Base-by-base conservation (phyloP, 2,329 filamentous ascomycete genomes). In the Peltaster fructicola region DNA sequence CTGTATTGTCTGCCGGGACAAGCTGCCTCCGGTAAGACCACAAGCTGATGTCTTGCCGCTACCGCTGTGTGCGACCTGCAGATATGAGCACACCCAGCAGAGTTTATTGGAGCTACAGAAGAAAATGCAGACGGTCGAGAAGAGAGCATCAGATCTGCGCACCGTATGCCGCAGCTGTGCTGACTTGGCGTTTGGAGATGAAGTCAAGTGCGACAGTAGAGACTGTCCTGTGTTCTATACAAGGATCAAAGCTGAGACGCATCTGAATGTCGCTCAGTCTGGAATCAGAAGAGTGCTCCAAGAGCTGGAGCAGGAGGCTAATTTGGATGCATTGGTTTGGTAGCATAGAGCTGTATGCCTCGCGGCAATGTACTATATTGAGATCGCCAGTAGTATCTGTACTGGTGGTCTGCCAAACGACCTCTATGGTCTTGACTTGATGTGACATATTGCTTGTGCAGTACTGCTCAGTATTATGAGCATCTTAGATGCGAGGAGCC, bases 141-240 rank as follows among this genome's bases (percentile, higher is more conserved):
- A 57, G 38, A 68, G 64, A 31, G 63, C 68, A 7, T 47, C 57
- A 21, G 67, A 81, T 31, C 52, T 92, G 6, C 57, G 74, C 18
- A 61, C 59, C 24, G 57, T 92, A 6, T 98, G 88, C 50, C 69
- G 75, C 31, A 77, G 68, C 39, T 98, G 88, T 48, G 72, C 80
- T 18, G 73, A 70, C 1, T 45, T 84, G 10, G 61, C 74, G 3
- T 74, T 71, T 35, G 56, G 68, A 2, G 85, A 93, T 17, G 69
- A 76, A 16, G 73, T 93, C n/a, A 61, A 53, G 19, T 98, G 88
- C 45, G 81, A 92, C 44, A 91, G 78, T 48, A 70, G 78, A 47
- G 85, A 92, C 51, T 98, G 88, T 45, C 77, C 84, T 0, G 80
- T 92, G 0, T 95, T 91, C 39, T 95, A 91, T 52, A 73, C 73